These are phyloP conservation scores for Penicillium hesseltinei DNA, from an alignment of 2,329 filamentous ascomycete species.

Conservation along the genomic window DNA sequence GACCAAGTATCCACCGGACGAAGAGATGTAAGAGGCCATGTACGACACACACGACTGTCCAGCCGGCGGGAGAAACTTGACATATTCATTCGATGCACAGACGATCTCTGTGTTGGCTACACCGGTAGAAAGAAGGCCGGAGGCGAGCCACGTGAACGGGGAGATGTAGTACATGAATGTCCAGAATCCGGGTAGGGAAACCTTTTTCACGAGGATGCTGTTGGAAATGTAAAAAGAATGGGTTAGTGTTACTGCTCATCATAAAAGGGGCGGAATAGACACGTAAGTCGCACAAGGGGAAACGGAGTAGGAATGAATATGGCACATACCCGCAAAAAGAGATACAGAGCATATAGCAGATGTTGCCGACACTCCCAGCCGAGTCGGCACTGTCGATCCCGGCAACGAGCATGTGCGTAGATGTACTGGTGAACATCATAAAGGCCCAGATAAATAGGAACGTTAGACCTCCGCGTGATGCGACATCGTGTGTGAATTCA, in stretches of 20 bases:
- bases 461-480: constrained; percentile 59
- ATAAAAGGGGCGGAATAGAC: not conserved
- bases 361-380: not conserved
- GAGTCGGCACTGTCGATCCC: constrained; percentile 32
- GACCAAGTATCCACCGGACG: not conserved
- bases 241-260: not conserved
- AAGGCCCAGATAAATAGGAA: constrained; percentile 63
- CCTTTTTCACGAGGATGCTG: not conserved
- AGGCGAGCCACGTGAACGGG: not conserved
- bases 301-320: not conserved
- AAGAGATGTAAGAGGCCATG: not conserved
- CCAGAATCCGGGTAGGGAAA: not conserved
- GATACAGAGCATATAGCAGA: not conserved
- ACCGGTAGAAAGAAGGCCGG: not conserved
- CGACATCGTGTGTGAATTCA: constrained; percentile 29
- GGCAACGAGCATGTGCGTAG: constrained; percentile 68
- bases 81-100: not conserved
- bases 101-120: not conserved
- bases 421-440: constrained; percentile 66
- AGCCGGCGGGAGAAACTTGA: not conserved
- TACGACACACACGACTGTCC: not conserved
- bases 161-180: not conserved
- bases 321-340: not conserved
- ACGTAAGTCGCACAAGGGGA: not conserved
- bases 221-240: not conserved